A percentile compares a stretch with the other conserved stretches of the same genome.
These are phyloP conservation scores for Primulina tabacum DNA, from an alignment of 257 asterid species.

Conservation along the genomic window DNA sequence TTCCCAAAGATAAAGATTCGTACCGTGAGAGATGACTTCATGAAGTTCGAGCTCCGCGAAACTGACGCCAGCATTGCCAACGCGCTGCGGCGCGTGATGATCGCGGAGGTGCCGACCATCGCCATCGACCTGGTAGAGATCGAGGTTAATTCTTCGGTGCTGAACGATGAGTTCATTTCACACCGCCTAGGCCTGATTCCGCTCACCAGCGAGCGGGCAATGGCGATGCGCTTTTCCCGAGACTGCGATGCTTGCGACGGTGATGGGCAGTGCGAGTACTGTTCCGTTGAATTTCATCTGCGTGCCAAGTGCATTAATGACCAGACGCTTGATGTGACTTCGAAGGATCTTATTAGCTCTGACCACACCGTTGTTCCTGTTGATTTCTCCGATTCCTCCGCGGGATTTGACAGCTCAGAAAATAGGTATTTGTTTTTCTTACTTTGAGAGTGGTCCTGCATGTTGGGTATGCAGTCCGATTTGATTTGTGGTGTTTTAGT, in stretches of 20 bases:
- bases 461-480: background rate
- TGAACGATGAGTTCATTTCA: slow-evolving; percentile 88
- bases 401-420: slow-evolving; percentile 43
- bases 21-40: slow-evolving; percentile 62
- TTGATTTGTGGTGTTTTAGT: slow-evolving; percentile 13
- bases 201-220: slow-evolving; percentile 81
- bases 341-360: slow-evolving; percentile 82
- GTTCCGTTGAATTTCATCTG: slow-evolving; percentile 89
- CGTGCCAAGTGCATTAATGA: slow-evolving; percentile 72
- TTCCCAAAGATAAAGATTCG: slow-evolving; percentile 87
- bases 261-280: slow-evolving; percentile 93
- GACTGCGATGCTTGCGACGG: slow-evolving; percentile 99
- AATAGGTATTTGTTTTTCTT: slow-evolving; percentile 34
- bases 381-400: slow-evolving; percentile 62
- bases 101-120: slow-evolving; percentile 88
- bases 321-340: slow-evolving; percentile 87
- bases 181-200: slow-evolving; percentile 96
- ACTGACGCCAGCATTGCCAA: slow-evolving; percentile 93
- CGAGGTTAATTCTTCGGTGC: slow-evolving; percentile 89
- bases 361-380: slow-evolving; percentile 88
- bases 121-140: slow-evolving; percentile 96
- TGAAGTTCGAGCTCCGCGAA: slow-evolving; percentile 88
- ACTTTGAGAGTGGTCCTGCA: background rate
- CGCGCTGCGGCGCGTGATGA: slow-evolving; percentile 98
- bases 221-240: slow-evolving; percentile 95